These are phyloP conservation scores for Lathyrus oleraceus DNA, from an alignment of 306 rosid species.

Conservation along the genomic window DNA sequence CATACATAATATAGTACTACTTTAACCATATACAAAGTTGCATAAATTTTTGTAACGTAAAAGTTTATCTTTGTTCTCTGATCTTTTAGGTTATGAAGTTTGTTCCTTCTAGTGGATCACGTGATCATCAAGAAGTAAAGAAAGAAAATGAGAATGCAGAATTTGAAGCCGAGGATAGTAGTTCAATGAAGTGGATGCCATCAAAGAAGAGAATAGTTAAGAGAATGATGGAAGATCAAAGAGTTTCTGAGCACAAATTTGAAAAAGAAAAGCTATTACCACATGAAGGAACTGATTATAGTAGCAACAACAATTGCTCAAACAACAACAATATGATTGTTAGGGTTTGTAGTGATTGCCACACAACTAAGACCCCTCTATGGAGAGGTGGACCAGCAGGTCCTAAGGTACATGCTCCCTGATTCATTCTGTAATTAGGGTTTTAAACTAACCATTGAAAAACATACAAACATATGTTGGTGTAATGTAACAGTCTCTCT, in stretches of 20 bases:
- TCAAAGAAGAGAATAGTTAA: conserved; percentile 59
- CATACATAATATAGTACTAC: too few species aligned
- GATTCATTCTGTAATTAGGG: background rate
- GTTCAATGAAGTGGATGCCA: conserved; percentile 61
- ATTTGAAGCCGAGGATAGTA: conserved; percentile 3
- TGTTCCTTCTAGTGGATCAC: conserved; percentile 45
- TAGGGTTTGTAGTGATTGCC: conserved; percentile 85
- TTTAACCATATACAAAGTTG: too few species aligned
- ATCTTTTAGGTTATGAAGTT: conserved; percentile 47
- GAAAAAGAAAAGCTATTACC: conserved; percentile 45
- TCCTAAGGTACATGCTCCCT: conserved; percentile 63
- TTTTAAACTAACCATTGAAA: background rate
- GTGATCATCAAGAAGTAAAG: conserved; percentile 37
- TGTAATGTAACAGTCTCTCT: conserved; percentile 59
- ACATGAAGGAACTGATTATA: conserved; percentile 24
- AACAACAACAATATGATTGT: conserved; percentile 29
- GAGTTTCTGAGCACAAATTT: conserved; percentile 29
- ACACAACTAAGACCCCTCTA: conserved; percentile 90
- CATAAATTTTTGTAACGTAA: background rate
- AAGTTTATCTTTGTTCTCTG: background rate
- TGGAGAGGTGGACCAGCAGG: conserved; percentile 98
- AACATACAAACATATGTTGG: background rate
- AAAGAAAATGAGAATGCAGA: conserved; percentile 38
- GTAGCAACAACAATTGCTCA: conserved; percentile 41
- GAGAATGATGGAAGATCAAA: conserved; percentile 52